phyloP scores from a whole-genome alignment of 2,329 filamentous ascomycete genomes.

The Cladorrhinum sp. region DNA sequence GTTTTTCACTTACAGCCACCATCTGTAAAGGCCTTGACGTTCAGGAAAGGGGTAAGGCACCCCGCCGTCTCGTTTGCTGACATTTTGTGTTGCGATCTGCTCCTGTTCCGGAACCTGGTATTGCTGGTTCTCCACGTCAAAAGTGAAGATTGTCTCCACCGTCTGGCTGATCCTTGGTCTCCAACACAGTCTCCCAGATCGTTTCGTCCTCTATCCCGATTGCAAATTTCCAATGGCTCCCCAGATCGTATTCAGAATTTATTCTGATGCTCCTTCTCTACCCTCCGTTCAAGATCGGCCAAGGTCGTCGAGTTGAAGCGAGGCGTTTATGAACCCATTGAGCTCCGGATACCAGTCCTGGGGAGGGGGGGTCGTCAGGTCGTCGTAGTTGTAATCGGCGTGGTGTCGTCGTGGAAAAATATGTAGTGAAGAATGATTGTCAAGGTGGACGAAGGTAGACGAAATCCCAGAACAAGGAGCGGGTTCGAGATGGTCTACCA shows the following conservation, averaged over 20 bases:
- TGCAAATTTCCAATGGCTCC: no score
- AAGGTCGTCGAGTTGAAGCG: not conserved
- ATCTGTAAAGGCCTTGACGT: slow-evolving; percentile 16
- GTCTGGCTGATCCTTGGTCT: not conserved
- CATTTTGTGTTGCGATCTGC: not conserved
- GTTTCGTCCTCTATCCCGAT: not conserved
- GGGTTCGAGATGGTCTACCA: slow-evolving; percentile 18
- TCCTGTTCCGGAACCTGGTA: not conserved
- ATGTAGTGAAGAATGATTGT: slow-evolving; percentile 8
- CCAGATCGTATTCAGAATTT: no score
- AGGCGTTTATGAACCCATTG: slow-evolving; percentile 17
- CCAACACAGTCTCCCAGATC: not conserved
- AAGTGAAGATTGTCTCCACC: not conserved
- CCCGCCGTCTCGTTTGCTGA: not conserved
- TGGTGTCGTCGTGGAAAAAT: not conserved
- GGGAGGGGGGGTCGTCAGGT: not conserved
- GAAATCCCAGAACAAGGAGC: slow-evolving; percentile 25
- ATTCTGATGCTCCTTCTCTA: not conserved
- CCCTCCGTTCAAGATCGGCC: not conserved
- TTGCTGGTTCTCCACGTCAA: slow-evolving; percentile 3
- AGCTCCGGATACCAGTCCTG: slow-evolving; percentile 12
- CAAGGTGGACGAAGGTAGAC: slow-evolving; percentile 11
- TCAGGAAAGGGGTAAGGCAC: slow-evolving; percentile 25
- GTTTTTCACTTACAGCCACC: slow-evolving; percentile 27
- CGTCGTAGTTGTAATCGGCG: not conserved